These are phyloP conservation scores for Oropetium thomaeum DNA, from an alignment of 176 grass and related monocot genomes.

Conservation along the genomic window DNA sequence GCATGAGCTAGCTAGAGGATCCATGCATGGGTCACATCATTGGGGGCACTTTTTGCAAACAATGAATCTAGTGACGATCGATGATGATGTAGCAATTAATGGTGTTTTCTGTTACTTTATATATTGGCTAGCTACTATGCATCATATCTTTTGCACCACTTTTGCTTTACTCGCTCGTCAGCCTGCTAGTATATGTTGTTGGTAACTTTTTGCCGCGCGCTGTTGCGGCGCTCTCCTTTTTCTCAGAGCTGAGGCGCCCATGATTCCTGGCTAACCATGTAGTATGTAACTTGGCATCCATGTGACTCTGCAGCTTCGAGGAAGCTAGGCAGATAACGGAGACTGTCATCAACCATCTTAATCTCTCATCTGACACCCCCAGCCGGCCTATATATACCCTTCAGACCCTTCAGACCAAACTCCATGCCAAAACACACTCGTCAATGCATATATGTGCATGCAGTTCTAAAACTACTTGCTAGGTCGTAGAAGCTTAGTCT, in stretches of 20 bases:
- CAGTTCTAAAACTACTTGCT: neutral
- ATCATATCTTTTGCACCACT: slow-evolving; percentile 31
- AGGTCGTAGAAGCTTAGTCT: neutral
- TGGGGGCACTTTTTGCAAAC: no score
- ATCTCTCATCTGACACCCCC: neutral
- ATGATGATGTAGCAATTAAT: slow-evolving; percentile 3
- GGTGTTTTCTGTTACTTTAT: slow-evolving; percentile 26
- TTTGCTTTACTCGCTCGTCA: slow-evolving; percentile 35
- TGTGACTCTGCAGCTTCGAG: slow-evolving; percentile 48
- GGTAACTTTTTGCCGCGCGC: slow-evolving; percentile 29
- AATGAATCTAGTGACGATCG: no score
- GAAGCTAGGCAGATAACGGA: slow-evolving; percentile 20
- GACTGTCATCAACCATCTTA: neutral
- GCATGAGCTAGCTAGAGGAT: neutral
- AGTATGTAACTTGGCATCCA: slow-evolving; percentile 35
- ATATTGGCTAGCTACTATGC: neutral
- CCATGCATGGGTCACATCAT: neutral
- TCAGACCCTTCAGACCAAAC: slow-evolving; percentile 39
- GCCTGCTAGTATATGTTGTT: slow-evolving; percentile 13
- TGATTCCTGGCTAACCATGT: slow-evolving; percentile 34
- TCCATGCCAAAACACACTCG: slow-evolving; percentile 58
- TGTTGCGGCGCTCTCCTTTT: neutral
- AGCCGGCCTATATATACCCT: slow-evolving; percentile 87
- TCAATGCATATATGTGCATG: neutral
- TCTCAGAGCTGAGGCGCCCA: slow-evolving; percentile 9